Evolutionary conservation across 2,329 filamentous ascomycete species (phyloP), one percentile per base, ranked within the genome.

Genomic region (Ascochyta pisi): DNA sequence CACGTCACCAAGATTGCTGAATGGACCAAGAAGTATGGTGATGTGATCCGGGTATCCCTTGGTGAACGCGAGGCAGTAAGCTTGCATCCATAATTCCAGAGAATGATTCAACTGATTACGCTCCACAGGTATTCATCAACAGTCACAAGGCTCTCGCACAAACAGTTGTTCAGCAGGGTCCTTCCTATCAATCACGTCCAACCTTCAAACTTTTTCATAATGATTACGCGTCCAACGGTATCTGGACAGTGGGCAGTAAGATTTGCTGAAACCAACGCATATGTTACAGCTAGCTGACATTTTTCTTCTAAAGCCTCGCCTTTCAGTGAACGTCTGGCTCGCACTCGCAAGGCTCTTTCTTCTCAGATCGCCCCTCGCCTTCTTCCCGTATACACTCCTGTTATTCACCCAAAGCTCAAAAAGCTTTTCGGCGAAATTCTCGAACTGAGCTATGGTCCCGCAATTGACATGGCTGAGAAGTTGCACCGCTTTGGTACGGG

Each of bases 331-430:
- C 58, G 54, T 42, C 54, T 61, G 33, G 55, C 46, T 23, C 54
- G 54, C 23, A 61, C 58, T 51, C 58, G 58, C 43, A 61, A 61
- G 49, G 58, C 58, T 22, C 42, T 61, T 22, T 54, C 55, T 37
- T 26, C 58, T 34, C 58, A 61, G 24, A 54, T 61, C 39, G 54
- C 58, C 26, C 58, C 58, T 41, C 58, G 58, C 24, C 42, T 61
- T 7, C 50, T 61, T 27, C 58, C 58, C 6, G 42, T 58, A n/a
- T 61, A 61, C 39, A 58, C 54, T 6, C 58, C 58, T n/a, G 55
- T 61, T 44, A 58, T 61, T 46, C 54, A 61, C 44, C 58, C 58
- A 15, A 61, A 58, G 47, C 58, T 61, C 22, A 61, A 61, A 44
- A 58, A 55, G 37, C 54, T 61, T 33, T 54, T 61, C 24, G 55